These are phyloP conservation scores for Dictyostelium brefeldianum DNA, from an alignment of 78 protist species.

Conservation along the genomic window DNA sequence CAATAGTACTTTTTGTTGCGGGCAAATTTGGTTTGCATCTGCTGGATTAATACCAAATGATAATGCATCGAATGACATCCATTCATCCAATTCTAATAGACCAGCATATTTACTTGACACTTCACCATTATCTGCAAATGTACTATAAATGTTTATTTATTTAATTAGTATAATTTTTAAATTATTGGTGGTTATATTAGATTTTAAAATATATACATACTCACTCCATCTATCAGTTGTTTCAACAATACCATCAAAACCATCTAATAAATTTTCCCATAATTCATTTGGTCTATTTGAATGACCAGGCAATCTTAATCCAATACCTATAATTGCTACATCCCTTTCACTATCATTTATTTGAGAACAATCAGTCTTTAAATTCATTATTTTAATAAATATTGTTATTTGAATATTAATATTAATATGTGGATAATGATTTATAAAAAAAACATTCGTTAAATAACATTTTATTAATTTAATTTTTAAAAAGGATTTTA, in stretches of 20 bases:
- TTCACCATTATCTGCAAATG: background rate
- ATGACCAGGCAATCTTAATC: background rate
- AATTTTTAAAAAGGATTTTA: too few relatives aligned
- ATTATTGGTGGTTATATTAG: background rate
- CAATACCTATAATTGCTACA: constrained; percentile 22
- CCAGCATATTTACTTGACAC: constrained; percentile 35
- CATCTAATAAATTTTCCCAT: background rate
- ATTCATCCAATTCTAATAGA: constrained; percentile 5
- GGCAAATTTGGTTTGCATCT: constrained; percentile 77
- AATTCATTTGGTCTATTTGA: background rate
- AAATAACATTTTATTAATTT: too few relatives aligned
- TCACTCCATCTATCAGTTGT: constrained; percentile 4
- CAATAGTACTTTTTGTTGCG: constrained; percentile 89
- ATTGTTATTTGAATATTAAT: too few relatives aligned
- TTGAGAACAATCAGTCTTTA: too few relatives aligned
- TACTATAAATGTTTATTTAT: background rate
- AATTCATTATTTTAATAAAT: too few relatives aligned
- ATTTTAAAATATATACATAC: background rate
- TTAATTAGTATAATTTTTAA: background rate
- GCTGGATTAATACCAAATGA: constrained; percentile 56
- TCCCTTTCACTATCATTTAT: background rate
- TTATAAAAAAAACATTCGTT: too few relatives aligned
- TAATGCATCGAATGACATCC: constrained; percentile 57
- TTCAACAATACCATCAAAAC: constrained; percentile 23
- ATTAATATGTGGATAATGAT: too few relatives aligned